These are phyloP conservation scores for Debaryomyces coudertii DNA, from an alignment of 1,139 yeast species.

Conservation along the genomic window DNA sequence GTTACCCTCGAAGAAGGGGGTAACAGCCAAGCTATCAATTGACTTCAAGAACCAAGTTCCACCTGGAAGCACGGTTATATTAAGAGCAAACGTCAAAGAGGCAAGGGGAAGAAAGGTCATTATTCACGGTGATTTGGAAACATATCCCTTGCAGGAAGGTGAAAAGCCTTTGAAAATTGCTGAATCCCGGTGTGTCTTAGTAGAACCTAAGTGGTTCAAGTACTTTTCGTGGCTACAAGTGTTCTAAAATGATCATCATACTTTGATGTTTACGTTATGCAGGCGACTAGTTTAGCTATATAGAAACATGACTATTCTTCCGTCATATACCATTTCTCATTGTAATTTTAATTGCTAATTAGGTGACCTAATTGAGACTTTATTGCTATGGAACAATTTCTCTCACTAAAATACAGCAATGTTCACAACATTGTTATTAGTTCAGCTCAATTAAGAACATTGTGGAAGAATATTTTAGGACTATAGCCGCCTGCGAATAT, in stretches of 20 bases:
- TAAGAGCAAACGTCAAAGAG: conserved; percentile 69
- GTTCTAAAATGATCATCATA: conserved; percentile 12
- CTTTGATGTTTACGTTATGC: background rate
- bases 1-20: conserved; percentile 87
- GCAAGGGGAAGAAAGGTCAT: conserved; percentile 79
- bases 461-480: background rate
- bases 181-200: conserved; percentile 62
- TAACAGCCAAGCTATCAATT: conserved; percentile 76
- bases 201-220: conserved; percentile 82
- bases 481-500: background rate
- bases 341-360: conserved; percentile 1
- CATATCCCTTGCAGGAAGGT: conserved; percentile 36
- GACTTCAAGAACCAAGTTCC: conserved; percentile 68
- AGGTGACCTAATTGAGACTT: background rate
- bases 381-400: background rate
- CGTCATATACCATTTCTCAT: background rate
- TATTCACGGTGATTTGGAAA: conserved; percentile 64
- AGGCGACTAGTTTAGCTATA: background rate
- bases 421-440: background rate
- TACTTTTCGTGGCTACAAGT: conserved; percentile 63
- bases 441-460: background rate
- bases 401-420: background rate
- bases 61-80: conserved; percentile 65
- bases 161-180: conserved; percentile 48
- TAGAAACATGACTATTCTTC: background rate